Conservation (phyloP, 2,329 filamentous ascomycete genomes). For the Chaetomiaceae sp. region DNA sequence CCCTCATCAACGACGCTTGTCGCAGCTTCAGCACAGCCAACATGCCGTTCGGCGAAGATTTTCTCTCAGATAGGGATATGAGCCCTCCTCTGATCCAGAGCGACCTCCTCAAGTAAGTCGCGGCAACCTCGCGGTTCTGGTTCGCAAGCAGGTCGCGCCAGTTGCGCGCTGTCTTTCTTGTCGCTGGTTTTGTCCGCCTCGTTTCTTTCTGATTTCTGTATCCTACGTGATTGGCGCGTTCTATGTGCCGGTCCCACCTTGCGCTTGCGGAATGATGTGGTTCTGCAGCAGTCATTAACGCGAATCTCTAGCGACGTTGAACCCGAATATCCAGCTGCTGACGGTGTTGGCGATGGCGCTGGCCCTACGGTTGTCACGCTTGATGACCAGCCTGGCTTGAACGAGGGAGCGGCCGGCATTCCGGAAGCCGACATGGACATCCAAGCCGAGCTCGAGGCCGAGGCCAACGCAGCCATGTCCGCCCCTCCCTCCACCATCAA, state of each 20-base stretch:
- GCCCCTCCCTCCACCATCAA: slow-evolving; percentile 17
- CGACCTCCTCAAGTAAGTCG: slow-evolving; percentile 25
- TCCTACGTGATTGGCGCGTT: neutral
- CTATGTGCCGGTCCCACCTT: no score
- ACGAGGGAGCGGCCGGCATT: neutral
- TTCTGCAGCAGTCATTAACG: slow-evolving; percentile 2
- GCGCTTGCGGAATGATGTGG: no score
- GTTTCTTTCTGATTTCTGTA: neutral
- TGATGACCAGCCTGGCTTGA: slow-evolving; percentile 11
- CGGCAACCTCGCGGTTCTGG: neutral
- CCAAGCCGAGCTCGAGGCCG: neutral
- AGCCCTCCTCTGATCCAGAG: slow-evolving; percentile 19
- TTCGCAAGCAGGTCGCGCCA: neutral
- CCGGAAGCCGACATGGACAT: slow-evolving; percentile 17
- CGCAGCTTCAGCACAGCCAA: neutral
- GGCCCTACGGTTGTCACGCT: slow-evolving; percentile 20
- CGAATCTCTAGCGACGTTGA: slow-evolving; percentile 10
- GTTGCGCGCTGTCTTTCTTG: neutral
- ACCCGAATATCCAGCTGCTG: neutral
- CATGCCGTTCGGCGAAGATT: slow-evolving; percentile 15
- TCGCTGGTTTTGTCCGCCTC: neutral
- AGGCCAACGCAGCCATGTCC: neutral
- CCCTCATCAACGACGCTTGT: no score
- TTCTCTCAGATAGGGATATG: slow-evolving; percentile 4
- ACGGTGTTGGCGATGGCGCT: neutral